A percentile compares a stretch with the other conserved stretches of the same genome.
Conservation (phyloP, 2,329 filamentous ascomycete genomes). For the Fusarium pseudograminearum region DNA sequence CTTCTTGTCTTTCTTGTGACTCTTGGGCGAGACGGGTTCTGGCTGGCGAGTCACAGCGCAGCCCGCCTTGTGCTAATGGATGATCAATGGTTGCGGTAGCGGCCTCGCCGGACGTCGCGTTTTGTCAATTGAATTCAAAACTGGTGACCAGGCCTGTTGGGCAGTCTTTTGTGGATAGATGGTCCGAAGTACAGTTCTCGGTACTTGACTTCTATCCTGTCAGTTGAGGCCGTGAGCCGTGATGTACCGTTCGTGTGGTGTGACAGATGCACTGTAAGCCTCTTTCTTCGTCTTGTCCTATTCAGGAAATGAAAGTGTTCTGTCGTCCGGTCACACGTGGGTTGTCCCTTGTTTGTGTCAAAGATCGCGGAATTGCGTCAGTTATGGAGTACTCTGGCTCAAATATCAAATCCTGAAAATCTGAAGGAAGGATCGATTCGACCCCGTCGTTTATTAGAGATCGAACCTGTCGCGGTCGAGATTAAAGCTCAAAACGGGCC, state of each 20-base stretch:
- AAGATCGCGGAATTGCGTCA: constrained; percentile 39
- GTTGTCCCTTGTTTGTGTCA: constrained; percentile 35
- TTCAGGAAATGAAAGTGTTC: constrained; percentile 35
- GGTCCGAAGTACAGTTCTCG: constrained; percentile 9
- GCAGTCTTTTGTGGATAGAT: constrained; percentile 6
- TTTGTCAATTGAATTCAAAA: constrained; percentile 22
- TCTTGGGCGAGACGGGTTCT: constrained; percentile 35
- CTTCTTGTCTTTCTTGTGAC: constrained; percentile 29
- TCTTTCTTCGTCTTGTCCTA: constrained; percentile 41
- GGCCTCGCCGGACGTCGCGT: constrained; percentile 26
- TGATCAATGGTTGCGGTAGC: constrained; percentile 37
- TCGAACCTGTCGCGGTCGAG: constrained; percentile 30
- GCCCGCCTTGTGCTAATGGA: constrained; percentile 24
- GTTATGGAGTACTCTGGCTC: constrained; percentile 33
- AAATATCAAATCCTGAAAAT: constrained; percentile 36
- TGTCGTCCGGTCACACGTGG: constrained; percentile 42
- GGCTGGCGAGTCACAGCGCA: constrained; percentile 43
- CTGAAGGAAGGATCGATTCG: constrained; percentile 35
- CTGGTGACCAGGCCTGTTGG: background rate
- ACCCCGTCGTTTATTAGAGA: constrained; percentile 46
- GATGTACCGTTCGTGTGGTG: constrained; percentile 39
- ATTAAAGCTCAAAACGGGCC: constrained; percentile 31
- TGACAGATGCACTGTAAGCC: constrained; percentile 42
- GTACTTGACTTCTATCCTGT: constrained; percentile 24
- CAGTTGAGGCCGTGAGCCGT: constrained; percentile 19